These are phyloP conservation scores for Parsonsia alboflavescens DNA, from an alignment of 257 asterid genomes.

Conservation along the genomic window DNA sequence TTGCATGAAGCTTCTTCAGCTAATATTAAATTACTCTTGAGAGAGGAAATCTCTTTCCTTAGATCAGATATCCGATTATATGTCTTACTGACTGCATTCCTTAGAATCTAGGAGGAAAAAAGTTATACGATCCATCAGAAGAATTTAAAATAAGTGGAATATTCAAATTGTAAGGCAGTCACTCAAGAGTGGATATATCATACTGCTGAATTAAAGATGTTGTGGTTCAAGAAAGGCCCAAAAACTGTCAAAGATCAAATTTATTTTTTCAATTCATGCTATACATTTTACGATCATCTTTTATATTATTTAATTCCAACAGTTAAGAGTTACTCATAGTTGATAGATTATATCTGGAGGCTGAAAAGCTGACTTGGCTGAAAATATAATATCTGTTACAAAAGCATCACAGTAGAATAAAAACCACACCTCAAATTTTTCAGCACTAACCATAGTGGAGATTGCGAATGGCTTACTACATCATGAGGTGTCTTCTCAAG, in stretches of 20 bases:
- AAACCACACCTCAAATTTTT: not conserved
- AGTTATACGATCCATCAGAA: conserved; percentile 11
- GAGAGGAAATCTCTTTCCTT: conserved; percentile 70
- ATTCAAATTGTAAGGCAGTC: not conserved
- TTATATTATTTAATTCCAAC: not conserved
- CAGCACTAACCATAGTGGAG: not conserved
- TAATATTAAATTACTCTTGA: conserved; percentile 50
- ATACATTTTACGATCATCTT: not conserved
- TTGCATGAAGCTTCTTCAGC: conserved; percentile 66
- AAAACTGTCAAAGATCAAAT: not conserved
- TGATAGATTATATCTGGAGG: not conserved
- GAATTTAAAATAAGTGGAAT: not conserved
- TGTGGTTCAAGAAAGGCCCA: not conserved
- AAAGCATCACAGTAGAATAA: not conserved
- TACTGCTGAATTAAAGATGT: not conserved
- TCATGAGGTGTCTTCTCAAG: not conserved
- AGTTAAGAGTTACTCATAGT: not conserved
- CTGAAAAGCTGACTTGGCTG: not conserved
- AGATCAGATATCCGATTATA: conserved; percentile 87
- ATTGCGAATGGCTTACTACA: not conserved
- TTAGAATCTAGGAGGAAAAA: conserved; percentile 49
- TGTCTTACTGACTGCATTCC: conserved; percentile 83
- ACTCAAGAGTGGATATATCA: not conserved
- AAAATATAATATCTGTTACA: not conserved
- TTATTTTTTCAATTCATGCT: not conserved